Conservation (phyloP, 768 basidiomycete species). For the Tricholoma furcatifolium region DNA sequence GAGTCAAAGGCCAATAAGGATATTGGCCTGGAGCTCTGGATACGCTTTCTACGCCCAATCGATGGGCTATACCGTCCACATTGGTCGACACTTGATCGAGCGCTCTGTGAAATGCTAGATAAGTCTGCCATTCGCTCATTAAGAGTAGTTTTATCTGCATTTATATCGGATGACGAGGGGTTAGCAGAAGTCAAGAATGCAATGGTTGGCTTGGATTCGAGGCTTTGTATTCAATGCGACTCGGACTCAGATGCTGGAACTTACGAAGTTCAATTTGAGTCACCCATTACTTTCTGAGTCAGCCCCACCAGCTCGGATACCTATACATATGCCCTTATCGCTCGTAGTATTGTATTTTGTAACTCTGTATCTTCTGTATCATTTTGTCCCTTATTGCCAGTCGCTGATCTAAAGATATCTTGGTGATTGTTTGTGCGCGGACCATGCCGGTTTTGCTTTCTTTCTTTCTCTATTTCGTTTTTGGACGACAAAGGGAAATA, state of each 20-base stretch:
- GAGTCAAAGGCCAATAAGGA: neutral
- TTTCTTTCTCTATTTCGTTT: too few relatives aligned
- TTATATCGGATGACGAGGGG: neutral
- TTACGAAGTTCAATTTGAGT: neutral
- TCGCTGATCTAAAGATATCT: too few relatives aligned
- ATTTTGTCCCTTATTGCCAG: too few relatives aligned
- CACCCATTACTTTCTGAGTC: neutral
- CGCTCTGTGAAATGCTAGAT: constrained; percentile 2
- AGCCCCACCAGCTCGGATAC: too few relatives aligned
- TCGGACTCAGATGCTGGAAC: neutral
- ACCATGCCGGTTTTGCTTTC: too few relatives aligned
- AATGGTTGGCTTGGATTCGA: neutral
- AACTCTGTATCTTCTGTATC: too few relatives aligned
- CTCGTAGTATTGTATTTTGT: too few relatives aligned
- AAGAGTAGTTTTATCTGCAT: neutral
- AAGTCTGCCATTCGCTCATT: neutral
- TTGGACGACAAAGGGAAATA: too few relatives aligned
- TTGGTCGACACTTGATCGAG: neutral
- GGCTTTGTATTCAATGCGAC: neutral
- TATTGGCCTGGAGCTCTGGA: neutral
- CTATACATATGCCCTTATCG: too few relatives aligned
- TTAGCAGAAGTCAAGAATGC: neutral
- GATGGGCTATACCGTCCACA: neutral
- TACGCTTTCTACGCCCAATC: neutral
- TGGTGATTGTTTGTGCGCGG: too few relatives aligned